Conservation (phyloP, 148 eudicot species). For the Rhododendron vialii region DNA sequence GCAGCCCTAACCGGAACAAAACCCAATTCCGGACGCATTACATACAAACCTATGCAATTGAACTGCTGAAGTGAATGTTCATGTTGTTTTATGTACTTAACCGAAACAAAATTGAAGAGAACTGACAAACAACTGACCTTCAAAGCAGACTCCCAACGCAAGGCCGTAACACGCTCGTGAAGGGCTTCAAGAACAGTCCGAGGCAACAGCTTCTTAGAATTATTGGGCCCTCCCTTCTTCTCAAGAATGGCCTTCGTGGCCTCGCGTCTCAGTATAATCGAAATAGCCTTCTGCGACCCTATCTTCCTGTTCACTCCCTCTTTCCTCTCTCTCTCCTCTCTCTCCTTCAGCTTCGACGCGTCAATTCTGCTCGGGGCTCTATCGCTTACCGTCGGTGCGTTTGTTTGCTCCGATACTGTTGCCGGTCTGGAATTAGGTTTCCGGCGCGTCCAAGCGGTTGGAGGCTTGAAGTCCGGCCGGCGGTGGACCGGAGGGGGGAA, state of each 20-base stretch:
- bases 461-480: conserved; percentile 17
- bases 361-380: background rate
- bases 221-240: conserved; percentile 64
- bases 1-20: background rate
- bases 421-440: conserved; percentile 1
- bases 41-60: background rate
- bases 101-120: background rate
- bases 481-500: conserved; percentile 35
- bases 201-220: conserved; percentile 66
- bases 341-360: conserved; percentile 31
- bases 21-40: background rate
- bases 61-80: background rate
- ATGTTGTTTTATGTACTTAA: background rate
- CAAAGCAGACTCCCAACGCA: conserved; percentile 94
- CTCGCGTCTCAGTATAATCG: conserved; percentile 74
- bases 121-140: conserved; percentile 36
- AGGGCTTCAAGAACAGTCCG: conserved; percentile 88
- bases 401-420: conserved; percentile 1
- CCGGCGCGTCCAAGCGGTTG: conserved; percentile 16
- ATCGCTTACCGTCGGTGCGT: background rate
- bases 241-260: conserved; percentile 91
- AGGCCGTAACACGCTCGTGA: conserved; percentile 78
- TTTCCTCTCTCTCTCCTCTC: conserved; percentile 51
- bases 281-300: conserved; percentile 76
- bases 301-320: conserved; percentile 59